Conservation (phyloP, 176 grass and related monocot genomes). For the Triticum urartu region DNA sequence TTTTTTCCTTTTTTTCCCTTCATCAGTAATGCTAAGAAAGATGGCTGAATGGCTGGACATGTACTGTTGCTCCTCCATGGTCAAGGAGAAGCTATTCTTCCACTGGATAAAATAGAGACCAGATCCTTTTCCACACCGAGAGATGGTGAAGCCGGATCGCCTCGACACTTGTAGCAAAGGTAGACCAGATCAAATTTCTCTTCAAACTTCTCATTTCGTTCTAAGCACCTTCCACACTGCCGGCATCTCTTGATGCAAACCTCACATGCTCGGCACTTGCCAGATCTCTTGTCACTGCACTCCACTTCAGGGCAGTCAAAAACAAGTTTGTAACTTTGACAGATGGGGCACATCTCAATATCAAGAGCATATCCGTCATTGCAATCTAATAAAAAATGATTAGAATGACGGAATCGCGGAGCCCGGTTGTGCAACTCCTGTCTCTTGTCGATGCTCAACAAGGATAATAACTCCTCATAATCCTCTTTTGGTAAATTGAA, state of each 20-base stretch:
- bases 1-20: constrained; percentile 5
- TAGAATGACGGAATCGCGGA: constrained; percentile 52
- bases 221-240: constrained; percentile 72
- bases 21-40: constrained; percentile 8
- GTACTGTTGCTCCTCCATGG: neutral
- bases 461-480: constrained; percentile 56
- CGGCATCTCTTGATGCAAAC: constrained; percentile 73
- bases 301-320: constrained; percentile 72
- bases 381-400: constrained; percentile 46
- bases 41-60: constrained; percentile 16
- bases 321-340: constrained; percentile 75
- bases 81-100: constrained; percentile 13
- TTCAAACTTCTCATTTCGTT: constrained; percentile 34
- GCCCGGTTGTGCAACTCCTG: constrained; percentile 32
- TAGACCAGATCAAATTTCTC: constrained; percentile 74
- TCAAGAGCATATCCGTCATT: constrained; percentile 62
- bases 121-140: constrained; percentile 19
- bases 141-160: neutral
- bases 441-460: constrained; percentile 52
- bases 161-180: constrained; percentile 55
- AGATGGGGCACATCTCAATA: constrained; percentile 76
- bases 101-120: constrained; percentile 2
- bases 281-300: constrained; percentile 42
- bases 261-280: constrained; percentile 62
- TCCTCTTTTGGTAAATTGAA: constrained; percentile 51